These are phyloP conservation scores for Claviceps humidiphila DNA, from an alignment of 2,329 filamentous ascomycete species.

Conservation along the genomic window DNA sequence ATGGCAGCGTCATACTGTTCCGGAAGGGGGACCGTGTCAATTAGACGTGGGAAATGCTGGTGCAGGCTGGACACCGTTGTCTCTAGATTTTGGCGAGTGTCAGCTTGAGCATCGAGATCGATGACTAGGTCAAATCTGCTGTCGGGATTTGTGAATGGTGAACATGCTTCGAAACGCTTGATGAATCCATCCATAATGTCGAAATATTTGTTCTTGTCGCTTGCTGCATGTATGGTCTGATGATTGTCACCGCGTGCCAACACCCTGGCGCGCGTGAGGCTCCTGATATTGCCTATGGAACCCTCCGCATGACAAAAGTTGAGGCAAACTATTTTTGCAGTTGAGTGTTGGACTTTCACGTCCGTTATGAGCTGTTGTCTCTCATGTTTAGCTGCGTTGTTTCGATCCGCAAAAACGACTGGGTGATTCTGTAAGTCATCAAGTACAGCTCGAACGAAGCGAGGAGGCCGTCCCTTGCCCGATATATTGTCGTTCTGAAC, in stretches of 20 bases:
- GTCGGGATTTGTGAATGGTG: slow-evolving; percentile 57
- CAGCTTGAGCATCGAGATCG: slow-evolving; percentile 62
- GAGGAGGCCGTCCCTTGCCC: slow-evolving; percentile 60
- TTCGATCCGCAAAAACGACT: slow-evolving; percentile 82
- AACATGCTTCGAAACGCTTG: slow-evolving; percentile 66
- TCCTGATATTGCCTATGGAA: slow-evolving; percentile 57
- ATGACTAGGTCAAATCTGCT: slow-evolving; percentile 73
- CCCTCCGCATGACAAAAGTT: slow-evolving; percentile 79
- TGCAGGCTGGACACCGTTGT: slow-evolving; percentile 60
- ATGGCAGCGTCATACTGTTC: slow-evolving; percentile 73
- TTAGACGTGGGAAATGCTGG: slow-evolving; percentile 62
- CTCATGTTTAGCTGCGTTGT: slow-evolving; percentile 84
- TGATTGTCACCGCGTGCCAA: slow-evolving; percentile 86
- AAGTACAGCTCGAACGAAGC: slow-evolving; percentile 61
- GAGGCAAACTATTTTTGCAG: slow-evolving; percentile 66
- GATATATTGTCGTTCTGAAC: slow-evolving; percentile 95
- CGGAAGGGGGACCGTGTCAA: slow-evolving; percentile 55
- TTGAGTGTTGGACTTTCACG: slow-evolving; percentile 46
- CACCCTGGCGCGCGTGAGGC: slow-evolving; percentile 65
- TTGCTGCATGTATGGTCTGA: slow-evolving; percentile 86
- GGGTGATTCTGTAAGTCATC: slow-evolving; percentile 49
- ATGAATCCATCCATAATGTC: slow-evolving; percentile 95
- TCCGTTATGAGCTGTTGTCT: slow-evolving; percentile 78
- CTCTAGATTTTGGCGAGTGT: slow-evolving; percentile 80
- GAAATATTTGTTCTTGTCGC: slow-evolving; percentile 59